These are phyloP conservation scores for Plasmodium billcollinsi DNA, from an alignment of 169 alveolate genomes.

Conservation along the genomic window DNA sequence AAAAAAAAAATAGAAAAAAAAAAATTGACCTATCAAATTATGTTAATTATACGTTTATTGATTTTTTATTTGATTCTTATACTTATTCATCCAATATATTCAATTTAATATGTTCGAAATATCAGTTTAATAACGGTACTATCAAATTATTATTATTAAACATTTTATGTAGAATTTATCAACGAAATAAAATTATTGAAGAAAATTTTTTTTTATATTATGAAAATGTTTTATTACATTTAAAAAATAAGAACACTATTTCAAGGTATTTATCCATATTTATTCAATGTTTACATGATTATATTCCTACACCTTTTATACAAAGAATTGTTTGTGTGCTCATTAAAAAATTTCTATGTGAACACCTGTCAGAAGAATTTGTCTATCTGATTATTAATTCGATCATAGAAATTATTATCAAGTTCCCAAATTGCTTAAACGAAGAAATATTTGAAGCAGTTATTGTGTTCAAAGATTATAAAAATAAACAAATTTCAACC, in stretches of 20 bases:
- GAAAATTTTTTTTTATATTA: slow-evolving; percentile 50
- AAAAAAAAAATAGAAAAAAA: not conserved
- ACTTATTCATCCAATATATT: slow-evolving; percentile 33
- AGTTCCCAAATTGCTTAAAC: slow-evolving; percentile 17
- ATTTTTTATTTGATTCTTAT: slow-evolving; percentile 32
- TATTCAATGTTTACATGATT: slow-evolving; percentile 48
- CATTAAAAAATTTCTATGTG: slow-evolving; percentile 12
- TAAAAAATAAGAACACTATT: slow-evolving; percentile 20
- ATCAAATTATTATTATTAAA: slow-evolving; percentile 35
- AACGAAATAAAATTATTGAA: slow-evolving; percentile 40
- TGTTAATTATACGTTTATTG: slow-evolving; percentile 26
- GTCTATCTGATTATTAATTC: slow-evolving; percentile 47
- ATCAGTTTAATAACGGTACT: slow-evolving; percentile 9
- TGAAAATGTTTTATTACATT: not conserved
- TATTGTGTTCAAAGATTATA: slow-evolving; percentile 43
- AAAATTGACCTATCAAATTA: not conserved
- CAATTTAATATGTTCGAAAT: slow-evolving; percentile 34
- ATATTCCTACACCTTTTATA: slow-evolving; percentile 9
- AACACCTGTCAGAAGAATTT: slow-evolving; percentile 43
- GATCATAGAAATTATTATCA: slow-evolving; percentile 19
- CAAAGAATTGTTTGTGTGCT: slow-evolving; percentile 25
- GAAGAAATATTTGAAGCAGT: slow-evolving; percentile 51
- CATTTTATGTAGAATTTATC: slow-evolving; percentile 35
- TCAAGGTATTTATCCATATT: slow-evolving; percentile 29
- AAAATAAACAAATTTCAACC: slow-evolving; percentile 22